phyloP scores from a whole-genome alignment of 176 grass and related monocot genomes.

The Lolium rigidum region DNA sequence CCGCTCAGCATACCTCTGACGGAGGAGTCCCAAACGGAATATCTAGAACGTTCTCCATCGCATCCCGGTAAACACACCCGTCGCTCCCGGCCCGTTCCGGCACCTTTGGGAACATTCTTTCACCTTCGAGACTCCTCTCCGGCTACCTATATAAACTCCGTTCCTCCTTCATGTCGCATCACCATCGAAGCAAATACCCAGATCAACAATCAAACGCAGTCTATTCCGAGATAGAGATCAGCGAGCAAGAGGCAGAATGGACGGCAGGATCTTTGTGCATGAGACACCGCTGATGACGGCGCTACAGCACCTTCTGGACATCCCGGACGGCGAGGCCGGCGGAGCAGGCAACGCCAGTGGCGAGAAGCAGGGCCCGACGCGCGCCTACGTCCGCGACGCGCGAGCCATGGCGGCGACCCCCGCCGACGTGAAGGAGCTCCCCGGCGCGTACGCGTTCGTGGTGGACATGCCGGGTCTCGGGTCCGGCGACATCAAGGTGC shows the following conservation, averaged over 20 bases:
- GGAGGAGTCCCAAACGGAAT: no score
- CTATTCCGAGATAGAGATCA: no score
- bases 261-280: constrained; percentile 54
- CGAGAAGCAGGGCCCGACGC: constrained; percentile 54
- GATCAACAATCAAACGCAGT: no score
- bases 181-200: no score
- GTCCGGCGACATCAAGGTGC: constrained; percentile 83
- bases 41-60: no score
- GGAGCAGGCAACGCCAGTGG: background rate
- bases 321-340: constrained; percentile 61
- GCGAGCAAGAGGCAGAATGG: constrained; percentile 44
- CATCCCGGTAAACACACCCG: no score
- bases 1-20: no score
- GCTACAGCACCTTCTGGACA: constrained; percentile 66
- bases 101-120: no score
- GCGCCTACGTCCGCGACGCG: constrained; percentile 76
- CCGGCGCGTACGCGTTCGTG: constrained; percentile 63
- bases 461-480: constrained; percentile 86
- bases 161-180: no score
- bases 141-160: no score
- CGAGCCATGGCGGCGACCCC: constrained; percentile 78
- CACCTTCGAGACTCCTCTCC: no score
- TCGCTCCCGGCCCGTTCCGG: no score
- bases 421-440: constrained; percentile 79
- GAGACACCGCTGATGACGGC: constrained; percentile 65